Conservation (phyloP, 306 rosid genomes). For the Prunus davidiana region DNA sequence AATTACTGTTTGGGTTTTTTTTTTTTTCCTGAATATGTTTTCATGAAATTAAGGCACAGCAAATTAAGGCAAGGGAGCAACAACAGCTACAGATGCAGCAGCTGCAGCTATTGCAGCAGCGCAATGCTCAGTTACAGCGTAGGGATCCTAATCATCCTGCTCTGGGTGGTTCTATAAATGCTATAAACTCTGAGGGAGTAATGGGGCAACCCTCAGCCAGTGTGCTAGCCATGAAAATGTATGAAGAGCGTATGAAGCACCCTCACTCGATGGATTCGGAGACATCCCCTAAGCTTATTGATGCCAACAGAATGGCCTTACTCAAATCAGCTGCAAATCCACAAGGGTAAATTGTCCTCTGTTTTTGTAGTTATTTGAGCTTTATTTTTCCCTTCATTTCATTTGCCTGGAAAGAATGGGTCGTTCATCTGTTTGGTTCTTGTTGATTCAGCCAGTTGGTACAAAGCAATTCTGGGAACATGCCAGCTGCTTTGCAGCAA, state of each 20-base stretch:
- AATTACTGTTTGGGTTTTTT: not conserved
- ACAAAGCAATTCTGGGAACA: conserved; percentile 77
- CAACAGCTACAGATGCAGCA: conserved; percentile 86
- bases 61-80: conserved; percentile 69
- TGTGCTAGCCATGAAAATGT: conserved; percentile 86
- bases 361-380: not conserved
- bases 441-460: conserved; percentile 72
- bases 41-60: conserved; percentile 53
- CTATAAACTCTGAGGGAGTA: conserved; percentile 69
- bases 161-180: conserved; percentile 55
- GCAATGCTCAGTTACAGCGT: conserved; percentile 75
- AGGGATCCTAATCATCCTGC: conserved; percentile 73
- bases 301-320: conserved; percentile 72
- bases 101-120: conserved; percentile 63
- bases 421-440: conserved; percentile 19
- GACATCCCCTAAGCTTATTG: conserved; percentile 76
- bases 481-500: conserved; percentile 81
- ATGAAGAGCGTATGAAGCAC: conserved; percentile 83
- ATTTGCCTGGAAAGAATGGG: not conserved
- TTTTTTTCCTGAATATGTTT: not conserved
- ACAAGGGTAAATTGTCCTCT: conserved; percentile 50
- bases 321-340: conserved; percentile 70
- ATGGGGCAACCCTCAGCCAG: conserved; percentile 86
- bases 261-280: conserved; percentile 73
- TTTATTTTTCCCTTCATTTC: not conserved